Conservation (phyloP, 73 alveolate genomes). For the Paramecium caudatum region DNA sequence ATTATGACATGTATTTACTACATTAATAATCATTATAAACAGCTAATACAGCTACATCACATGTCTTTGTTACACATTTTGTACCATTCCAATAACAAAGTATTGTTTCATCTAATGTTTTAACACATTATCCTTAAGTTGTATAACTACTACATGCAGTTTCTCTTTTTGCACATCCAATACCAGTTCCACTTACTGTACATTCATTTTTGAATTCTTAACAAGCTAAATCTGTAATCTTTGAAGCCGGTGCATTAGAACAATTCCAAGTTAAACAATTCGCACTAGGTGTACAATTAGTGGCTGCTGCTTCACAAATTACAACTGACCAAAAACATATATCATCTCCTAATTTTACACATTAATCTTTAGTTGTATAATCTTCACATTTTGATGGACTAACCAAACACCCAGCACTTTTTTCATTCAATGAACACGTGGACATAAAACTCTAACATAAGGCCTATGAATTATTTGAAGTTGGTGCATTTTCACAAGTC, state of each 20-base stretch:
- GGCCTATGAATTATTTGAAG: not conserved
- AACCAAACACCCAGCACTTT: slow-evolving; percentile 2
- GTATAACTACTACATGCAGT: not conserved
- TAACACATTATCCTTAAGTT: not conserved
- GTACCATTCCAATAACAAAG: slow-evolving; percentile 67
- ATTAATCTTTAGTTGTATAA: slow-evolving; percentile 5
- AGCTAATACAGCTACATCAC: not conserved
- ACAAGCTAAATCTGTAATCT: not conserved
- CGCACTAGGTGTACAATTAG: slow-evolving; percentile 13
- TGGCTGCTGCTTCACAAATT: not conserved
- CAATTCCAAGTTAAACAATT: slow-evolving; percentile 17
- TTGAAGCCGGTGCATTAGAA: slow-evolving; percentile 16
- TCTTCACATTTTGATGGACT: slow-evolving; percentile 18
- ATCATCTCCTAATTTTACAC: not conserved
- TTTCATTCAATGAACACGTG: slow-evolving; percentile 5
- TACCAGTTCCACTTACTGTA: not conserved
- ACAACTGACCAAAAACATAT: slow-evolving; percentile 43
- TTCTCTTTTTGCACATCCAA: not conserved
- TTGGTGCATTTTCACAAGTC: slow-evolving; percentile 51
- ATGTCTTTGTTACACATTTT: not conserved
- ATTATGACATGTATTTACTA: not conserved
- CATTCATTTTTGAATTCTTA: slow-evolving; percentile 32
- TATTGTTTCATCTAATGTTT: slow-evolving; percentile 2
- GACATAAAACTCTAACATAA: not conserved
- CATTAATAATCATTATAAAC: not conserved